These are phyloP conservation scores for Ustanciosporium gigantosporum DNA, from an alignment of 1,284 basidiomycete species.

Conservation along the genomic window DNA sequence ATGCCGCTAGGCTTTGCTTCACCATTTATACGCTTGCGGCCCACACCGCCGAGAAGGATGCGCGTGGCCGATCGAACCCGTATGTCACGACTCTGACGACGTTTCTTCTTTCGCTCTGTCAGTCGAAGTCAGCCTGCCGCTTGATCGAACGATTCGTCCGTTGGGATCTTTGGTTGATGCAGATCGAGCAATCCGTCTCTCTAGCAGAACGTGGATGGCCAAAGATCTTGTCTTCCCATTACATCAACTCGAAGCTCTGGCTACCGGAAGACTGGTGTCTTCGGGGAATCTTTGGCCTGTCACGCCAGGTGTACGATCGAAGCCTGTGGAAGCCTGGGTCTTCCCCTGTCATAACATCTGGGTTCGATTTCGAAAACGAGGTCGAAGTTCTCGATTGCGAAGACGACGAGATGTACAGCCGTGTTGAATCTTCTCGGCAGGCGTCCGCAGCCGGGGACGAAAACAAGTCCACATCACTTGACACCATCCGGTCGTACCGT, in stretches of 20 bases:
- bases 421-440: conserved; percentile 59
- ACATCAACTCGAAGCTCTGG: conserved; percentile 68
- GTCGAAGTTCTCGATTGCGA: conserved; percentile 51
- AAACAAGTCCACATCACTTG: conserved; percentile 64
- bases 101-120: conserved; percentile 73
- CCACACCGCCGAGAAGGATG: conserved; percentile 6
- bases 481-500: conserved; percentile 66
- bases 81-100: conserved; percentile 85
- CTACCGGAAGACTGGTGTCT: conserved; percentile 94
- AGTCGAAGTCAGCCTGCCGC: conserved; percentile 34
- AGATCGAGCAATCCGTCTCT: conserved; percentile 6
- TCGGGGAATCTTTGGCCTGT: conserved; percentile 72
- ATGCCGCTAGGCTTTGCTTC: conserved; percentile 79
- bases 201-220: conserved; percentile 19
- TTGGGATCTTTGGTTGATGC: conserved; percentile 72
- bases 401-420: conserved; percentile 33
- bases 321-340: conserved; percentile 16
- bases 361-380: conserved; percentile 60
- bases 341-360: conserved; percentile 1
- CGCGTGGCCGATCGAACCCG: conserved; percentile 65
- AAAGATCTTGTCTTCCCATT: conserved; percentile 24
- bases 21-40: conserved; percentile 75
- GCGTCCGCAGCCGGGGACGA: conserved; percentile 73
- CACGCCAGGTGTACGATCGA: conserved; percentile 29
- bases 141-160: conserved; percentile 70